A percentile compares a stretch with the other conserved stretches of the same genome.
Evolutionary conservation across 768 basidiomycete genomes (phyloP).

Genomic region (Dacryopinax primogenitus): DNA sequence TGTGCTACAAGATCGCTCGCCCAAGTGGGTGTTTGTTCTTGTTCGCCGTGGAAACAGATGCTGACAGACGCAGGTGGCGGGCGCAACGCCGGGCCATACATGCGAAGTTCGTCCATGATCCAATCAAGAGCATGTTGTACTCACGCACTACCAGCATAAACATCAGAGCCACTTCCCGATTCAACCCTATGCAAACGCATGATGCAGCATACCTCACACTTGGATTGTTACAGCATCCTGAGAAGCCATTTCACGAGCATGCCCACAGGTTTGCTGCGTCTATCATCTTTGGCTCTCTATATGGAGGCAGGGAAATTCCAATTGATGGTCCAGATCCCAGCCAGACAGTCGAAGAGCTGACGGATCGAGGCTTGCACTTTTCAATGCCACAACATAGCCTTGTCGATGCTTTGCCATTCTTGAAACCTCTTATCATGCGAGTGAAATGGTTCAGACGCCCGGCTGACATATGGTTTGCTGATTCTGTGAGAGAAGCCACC

Average conservation of each 20-base stretch:
- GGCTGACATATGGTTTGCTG: background rate
- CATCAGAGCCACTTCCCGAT: background rate
- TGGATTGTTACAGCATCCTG: background rate
- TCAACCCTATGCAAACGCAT: background rate
- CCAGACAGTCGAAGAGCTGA: background rate
- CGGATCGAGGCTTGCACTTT: background rate
- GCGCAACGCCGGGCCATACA: background rate
- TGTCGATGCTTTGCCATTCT: background rate
- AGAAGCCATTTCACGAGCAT: background rate
- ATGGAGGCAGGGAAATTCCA: background rate
- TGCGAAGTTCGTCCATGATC: background rate
- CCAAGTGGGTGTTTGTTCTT: background rate
- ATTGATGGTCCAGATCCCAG: background rate
- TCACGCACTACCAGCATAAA: background rate
- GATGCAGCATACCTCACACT: background rate
- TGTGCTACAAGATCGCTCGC: background rate
- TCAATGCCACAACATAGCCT: background rate
- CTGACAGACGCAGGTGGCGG: background rate
- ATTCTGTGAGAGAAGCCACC: background rate
- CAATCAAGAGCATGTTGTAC: background rate
- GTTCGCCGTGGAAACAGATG: background rate
- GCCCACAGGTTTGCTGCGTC: background rate
- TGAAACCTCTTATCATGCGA: background rate
- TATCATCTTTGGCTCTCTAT: background rate
- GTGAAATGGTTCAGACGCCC: background rate